phyloP scores from a whole-genome alignment of 192 early-diverging fungal genomes.

The Backusella tuberculispora region DNA sequence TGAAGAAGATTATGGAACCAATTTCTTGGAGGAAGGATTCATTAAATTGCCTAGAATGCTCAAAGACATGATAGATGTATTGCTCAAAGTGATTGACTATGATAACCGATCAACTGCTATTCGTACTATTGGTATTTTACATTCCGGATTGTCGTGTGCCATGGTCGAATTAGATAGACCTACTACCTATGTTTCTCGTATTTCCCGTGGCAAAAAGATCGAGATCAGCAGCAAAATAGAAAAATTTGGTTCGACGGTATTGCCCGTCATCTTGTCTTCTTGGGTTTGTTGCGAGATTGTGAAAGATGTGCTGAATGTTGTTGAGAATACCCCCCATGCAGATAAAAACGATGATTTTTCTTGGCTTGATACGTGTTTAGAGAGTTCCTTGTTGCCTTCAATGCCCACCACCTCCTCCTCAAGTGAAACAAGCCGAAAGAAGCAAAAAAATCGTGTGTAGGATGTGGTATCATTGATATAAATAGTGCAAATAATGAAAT shows the following conservation, averaged over 20 bases:
- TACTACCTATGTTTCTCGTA: background rate
- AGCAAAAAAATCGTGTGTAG: background rate
- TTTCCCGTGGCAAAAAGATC: background rate
- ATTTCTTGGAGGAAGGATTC: background rate
- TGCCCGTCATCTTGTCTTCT: background rate
- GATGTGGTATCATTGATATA: background rate
- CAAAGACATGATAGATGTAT: background rate
- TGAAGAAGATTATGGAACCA: conserved; percentile 1
- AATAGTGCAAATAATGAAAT: background rate
- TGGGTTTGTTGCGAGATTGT: conserved; percentile 1
- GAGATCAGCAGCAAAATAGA: background rate
- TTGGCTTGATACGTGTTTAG: conserved; percentile 6
- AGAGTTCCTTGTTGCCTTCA: background rate
- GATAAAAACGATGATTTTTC: background rate
- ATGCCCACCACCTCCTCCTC: background rate
- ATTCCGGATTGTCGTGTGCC: background rate
- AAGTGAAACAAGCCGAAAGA: conserved; percentile 4
- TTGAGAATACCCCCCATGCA: background rate
- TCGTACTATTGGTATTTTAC: background rate
- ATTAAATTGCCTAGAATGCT: background rate
- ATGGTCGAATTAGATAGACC: background rate
- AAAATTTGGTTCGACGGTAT: background rate
- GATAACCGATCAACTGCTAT: conserved; percentile 2
- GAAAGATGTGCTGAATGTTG: background rate
- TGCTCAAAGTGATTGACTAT: background rate